phyloP scores from a whole-genome alignment of 2,329 filamentous ascomycete genomes.

The Chaetothyriales sp. region DNA sequence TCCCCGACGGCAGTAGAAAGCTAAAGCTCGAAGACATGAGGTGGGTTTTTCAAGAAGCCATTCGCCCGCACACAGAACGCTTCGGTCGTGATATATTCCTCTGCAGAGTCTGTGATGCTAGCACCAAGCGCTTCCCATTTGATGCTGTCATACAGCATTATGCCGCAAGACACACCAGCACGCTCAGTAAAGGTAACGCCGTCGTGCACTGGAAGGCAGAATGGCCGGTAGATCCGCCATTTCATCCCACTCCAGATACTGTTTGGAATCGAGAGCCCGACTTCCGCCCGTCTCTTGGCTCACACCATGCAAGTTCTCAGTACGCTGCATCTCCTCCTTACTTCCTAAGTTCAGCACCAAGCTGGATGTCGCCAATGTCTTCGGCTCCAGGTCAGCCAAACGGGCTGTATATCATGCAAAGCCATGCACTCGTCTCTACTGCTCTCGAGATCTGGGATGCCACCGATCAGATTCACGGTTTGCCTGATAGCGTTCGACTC shows the following conservation, averaged over 20 bases:
- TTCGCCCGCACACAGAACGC: conserved; percentile 54
- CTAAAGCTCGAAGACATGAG: conserved; percentile 75
- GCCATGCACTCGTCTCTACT: conserved; percentile 41
- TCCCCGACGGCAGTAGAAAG: conserved; percentile 36
- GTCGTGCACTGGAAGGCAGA: conserved; percentile 69
- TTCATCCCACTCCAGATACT: conserved; percentile 45
- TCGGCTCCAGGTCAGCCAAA: background rate
- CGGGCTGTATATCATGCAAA: conserved; percentile 31
- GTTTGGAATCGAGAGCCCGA: background rate
- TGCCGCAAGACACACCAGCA: conserved; percentile 63
- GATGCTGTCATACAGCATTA: conserved; percentile 73
- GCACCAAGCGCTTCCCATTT: conserved; percentile 57
- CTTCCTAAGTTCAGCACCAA: background rate
- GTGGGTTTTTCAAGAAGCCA: conserved; percentile 66
- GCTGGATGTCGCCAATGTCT: background rate
- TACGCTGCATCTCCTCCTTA: background rate
- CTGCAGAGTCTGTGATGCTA: conserved; percentile 55
- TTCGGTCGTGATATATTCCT: conserved; percentile 60
- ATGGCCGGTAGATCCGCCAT: conserved; percentile 65
- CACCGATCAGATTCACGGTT: conserved; percentile 45
- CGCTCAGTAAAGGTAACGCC: conserved; percentile 55
- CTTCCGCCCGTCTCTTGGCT: conserved; percentile 3
- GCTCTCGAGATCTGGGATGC: conserved; percentile 51
- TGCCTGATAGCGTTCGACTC: conserved; percentile 50
- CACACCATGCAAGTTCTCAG: conserved; percentile 2